phyloP scores from a whole-genome alignment of 2,329 filamentous ascomycete species.

The Colletotrichum sp. region DNA sequence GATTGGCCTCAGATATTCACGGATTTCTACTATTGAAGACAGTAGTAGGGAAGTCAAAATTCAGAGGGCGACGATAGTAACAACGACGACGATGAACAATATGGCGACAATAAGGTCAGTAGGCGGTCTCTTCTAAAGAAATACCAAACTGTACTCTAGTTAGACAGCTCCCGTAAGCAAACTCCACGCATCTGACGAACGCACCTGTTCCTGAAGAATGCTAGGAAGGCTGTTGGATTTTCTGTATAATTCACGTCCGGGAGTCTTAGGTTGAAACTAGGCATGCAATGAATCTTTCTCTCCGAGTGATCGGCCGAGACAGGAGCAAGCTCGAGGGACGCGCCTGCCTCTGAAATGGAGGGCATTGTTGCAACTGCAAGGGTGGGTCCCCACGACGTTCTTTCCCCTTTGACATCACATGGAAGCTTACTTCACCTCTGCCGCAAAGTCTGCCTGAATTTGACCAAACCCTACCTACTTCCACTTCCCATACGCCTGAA shows the following conservation, averaged over 20 bases:
- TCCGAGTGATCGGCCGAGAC: background rate
- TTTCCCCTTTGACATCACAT: background rate
- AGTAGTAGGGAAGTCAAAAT: background rate
- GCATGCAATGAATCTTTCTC: background rate
- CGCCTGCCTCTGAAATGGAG: background rate
- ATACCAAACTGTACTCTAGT: background rate
- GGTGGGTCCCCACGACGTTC: background rate
- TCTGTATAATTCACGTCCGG: background rate
- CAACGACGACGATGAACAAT: background rate
- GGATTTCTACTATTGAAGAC: background rate
- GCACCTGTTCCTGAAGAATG: background rate
- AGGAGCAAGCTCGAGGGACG: background rate
- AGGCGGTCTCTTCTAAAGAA: background rate
- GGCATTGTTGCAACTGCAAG: background rate
- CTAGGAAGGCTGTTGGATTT: background rate
- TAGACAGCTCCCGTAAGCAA: background rate
- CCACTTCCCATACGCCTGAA: background rate
- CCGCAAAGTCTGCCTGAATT: background rate
- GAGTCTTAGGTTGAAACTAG: background rate
- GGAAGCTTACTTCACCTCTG: background rate
- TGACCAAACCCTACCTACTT: background rate
- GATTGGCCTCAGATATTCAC: background rate
- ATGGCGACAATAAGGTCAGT: background rate
- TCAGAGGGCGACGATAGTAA: background rate
- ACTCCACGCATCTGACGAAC: background rate